Evolutionary conservation across 1,284 basidiomycete species (phyloP).

Genomic region (Marasmius oreades): DNA sequence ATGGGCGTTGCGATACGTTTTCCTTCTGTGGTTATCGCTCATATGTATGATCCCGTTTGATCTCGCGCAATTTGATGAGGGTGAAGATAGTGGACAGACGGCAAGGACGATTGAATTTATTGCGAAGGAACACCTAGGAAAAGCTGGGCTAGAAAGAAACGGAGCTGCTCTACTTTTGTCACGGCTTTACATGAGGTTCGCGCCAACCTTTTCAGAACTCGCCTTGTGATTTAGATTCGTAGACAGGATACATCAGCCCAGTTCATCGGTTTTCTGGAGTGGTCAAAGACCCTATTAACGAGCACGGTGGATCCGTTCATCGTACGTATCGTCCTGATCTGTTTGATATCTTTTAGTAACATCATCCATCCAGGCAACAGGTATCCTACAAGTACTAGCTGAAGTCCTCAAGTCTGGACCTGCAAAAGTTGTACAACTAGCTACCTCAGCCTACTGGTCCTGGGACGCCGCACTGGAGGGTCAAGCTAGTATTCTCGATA

Average conservation of each 20-base stretch:
- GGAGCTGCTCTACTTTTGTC: slow-evolving; percentile 73
- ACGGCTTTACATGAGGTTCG: slow-evolving; percentile 74
- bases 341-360: not conserved
- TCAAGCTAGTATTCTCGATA: slow-evolving; percentile 39
- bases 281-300: slow-evolving; percentile 36
- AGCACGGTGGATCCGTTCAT: slow-evolving; percentile 43
- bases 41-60: slow-evolving; percentile 95
- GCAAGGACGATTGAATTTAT: slow-evolving; percentile 54
- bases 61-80: slow-evolving; percentile 78
- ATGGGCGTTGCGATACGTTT: slow-evolving; percentile 85
- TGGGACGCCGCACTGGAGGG: slow-evolving; percentile 40
- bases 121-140: slow-evolving; percentile 58
- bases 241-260: slow-evolving; percentile 62
- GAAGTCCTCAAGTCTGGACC: slow-evolving; percentile 70
- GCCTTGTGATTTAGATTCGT: slow-evolving; percentile 14
- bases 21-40: slow-evolving; percentile 91
- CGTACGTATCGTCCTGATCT: slow-evolving; percentile 34
- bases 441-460: slow-evolving; percentile 41
- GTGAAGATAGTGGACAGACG: slow-evolving; percentile 44
- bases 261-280: slow-evolving; percentile 50
- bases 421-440: slow-evolving; percentile 46
- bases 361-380: slow-evolving; percentile 50
- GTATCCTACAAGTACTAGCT: slow-evolving; percentile 70
- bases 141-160: slow-evolving; percentile 80
- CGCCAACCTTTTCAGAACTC: not conserved